Evolutionary conservation across 352 stramenopile species (phyloP), one percentile per base, ranked within the genome.

Genomic region (Halophytophthora batemanensis): DNA sequence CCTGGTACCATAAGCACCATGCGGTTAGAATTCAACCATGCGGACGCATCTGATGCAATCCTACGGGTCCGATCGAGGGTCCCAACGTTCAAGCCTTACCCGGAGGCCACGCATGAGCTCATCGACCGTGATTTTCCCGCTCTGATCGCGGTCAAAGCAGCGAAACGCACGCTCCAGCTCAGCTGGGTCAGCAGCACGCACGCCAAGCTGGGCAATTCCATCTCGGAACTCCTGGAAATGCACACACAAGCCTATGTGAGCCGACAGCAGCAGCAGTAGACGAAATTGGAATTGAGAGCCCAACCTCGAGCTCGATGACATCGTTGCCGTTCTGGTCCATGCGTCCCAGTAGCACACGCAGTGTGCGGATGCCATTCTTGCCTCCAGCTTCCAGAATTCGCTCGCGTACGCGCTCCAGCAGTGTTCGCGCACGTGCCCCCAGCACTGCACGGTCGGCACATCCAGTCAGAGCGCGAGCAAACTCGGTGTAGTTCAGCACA

Each of bases 91-190:
- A n/a, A 71, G 63, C 43, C 4, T 31, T 55, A 87, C 86, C 34
- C 86, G 69, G 17, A 97, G 66, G 3, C 81, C 87, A 19, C 86
- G 76, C 51, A 98, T 72, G 29, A 98, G 87, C 54, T 98, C 92
- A 23, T 95, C 77, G 18, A 94, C 71, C 6, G 82, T 92, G 52
- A 97, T 87, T 23, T 71, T 77, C 12, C 87, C 89, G 48, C 81
- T 93, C 38, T 71, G 50, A 53, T 97, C 86, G 31, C 65, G 52
- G 61, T 97, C 90, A 35, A 96, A 96, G 50, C 69, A 69, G 2
- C 68, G 53, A 42, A 96, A 94, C 0, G 79, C 65, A 17, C 61
- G 66, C 17, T 79, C 62, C 6, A 90, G 33, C 38, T 90, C 70
- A 12, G 55, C 56, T 2, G 57, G 52, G 19, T 85, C 65, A 3